These are phyloP conservation scores for Westerdykella sp. DNA, from an alignment of 2,329 filamentous ascomycete genomes.

Conservation along the genomic window DNA sequence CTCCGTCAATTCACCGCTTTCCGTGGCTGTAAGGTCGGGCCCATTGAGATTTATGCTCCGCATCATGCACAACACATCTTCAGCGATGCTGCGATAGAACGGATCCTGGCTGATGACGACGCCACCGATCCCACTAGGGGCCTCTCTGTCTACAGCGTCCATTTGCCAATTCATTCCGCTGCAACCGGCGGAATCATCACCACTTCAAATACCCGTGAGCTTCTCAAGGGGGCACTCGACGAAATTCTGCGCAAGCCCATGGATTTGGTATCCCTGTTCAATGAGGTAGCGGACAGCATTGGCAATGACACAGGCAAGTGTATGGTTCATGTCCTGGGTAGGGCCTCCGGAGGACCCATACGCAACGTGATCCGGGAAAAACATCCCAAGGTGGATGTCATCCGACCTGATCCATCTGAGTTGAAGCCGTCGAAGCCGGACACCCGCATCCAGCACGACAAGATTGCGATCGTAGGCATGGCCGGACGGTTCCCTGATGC, in stretches of 20 bases:
- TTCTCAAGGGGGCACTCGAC: constrained; percentile 39
- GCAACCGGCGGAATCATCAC: constrained; percentile 42
- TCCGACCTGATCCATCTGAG: neutral
- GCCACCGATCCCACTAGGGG: constrained; percentile 41
- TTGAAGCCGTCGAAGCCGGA: constrained; percentile 13
- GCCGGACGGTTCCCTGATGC: constrained; percentile 71
- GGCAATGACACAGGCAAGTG: constrained; percentile 18
- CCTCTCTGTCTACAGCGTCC: constrained; percentile 23
- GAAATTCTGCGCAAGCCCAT: constrained; percentile 46
- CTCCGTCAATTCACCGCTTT: constrained; percentile 46
- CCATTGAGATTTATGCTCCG: constrained; percentile 52
- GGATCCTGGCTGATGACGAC: constrained; percentile 42
- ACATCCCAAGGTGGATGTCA: neutral
- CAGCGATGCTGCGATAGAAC: constrained; percentile 45
- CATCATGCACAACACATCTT: constrained; percentile 56
- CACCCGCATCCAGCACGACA: constrained; percentile 52
- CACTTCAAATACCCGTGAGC: constrained; percentile 42
- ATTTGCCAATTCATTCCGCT: constrained; percentile 40
- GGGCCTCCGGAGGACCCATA: neutral
- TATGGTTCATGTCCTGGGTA: constrained; percentile 45
- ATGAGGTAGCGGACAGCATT: too few relatives aligned
- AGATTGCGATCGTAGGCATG: constrained; percentile 82
- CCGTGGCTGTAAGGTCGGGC: constrained; percentile 46
- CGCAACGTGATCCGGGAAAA: constrained; percentile 13
- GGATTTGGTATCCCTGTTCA: constrained; percentile 42